Evolutionary conservation across 805 yeast genomes (phyloP), one percentile per base, ranked within the genome.

Genomic region (Metschnikowia reukaufii): DNA sequence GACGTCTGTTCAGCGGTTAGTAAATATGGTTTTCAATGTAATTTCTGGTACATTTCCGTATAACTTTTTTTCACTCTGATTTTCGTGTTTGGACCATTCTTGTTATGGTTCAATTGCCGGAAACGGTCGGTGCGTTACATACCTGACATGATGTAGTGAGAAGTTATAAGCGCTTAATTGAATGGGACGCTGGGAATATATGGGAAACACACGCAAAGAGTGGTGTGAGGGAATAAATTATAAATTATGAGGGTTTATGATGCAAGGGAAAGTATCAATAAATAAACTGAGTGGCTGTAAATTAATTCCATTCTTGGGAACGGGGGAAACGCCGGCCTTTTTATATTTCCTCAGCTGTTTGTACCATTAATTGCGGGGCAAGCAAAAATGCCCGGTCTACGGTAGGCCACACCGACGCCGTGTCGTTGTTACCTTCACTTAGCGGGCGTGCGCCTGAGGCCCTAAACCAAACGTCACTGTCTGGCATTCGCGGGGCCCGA

Each of bases 1-100:
- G 45, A 72, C 36, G 44, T 45, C 70, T 64, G 54, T 3, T 17
- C 6, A 12, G 31, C 10, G 18, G 57, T 45, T 49, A 47, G 50
- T 50, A 29, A 23, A 23, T n/a, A 23, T 9, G 27, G 27, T 23
- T 6, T 9, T 23, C 27, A 6, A 23, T 23, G 27, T 6, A 23
- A 7, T 23, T 23, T 23, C 9, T 23, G n/a, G n/a, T n/a, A n/a
- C n/a, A n/a, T n/a, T n/a, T n/a, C n/a, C n/a, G n/a, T n/a, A n/a
- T n/a, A n/a, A n/a, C n/a, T n/a, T n/a, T n/a, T n/a, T n/a, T n/a
- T n/a, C n/a, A n/a, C n/a, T n/a, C n/a, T n/a, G n/a, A n/a, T n/a
- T n/a, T n/a, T n/a, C n/a, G n/a, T n/a, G n/a, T n/a, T n/a, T n/a
- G n/a, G n/a, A n/a, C n/a, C n/a, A n/a, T n/a, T n/a, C n/a, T n/a